phyloP scores from a whole-genome alignment of 345 rosid species.

The Populus nigra region DNA sequence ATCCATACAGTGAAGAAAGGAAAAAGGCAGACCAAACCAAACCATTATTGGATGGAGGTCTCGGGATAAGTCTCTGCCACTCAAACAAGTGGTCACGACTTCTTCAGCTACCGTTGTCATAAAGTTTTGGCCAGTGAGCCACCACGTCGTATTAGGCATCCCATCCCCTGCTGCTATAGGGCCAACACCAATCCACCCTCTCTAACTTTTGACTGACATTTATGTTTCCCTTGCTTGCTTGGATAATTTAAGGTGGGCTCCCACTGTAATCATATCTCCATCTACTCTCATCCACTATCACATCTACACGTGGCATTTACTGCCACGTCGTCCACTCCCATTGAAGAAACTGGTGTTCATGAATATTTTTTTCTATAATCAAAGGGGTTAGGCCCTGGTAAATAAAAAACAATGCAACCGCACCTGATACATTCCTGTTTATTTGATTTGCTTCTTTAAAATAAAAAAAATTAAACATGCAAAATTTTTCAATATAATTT shows the following conservation, averaged over 20 bases:
- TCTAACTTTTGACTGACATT: background rate
- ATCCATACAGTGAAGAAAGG: background rate
- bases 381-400: background rate
- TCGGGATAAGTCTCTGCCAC: conserved; percentile 12
- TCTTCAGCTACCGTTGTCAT: conserved; percentile 9
- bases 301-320: background rate
- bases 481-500: too few relatives aligned
- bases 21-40: too few relatives aligned
- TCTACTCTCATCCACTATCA: background rate
- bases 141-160: conserved; percentile 28
- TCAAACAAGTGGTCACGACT: conserved; percentile 34
- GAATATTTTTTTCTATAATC: too few relatives aligned
- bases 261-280: background rate
- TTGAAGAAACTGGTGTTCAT: background rate
- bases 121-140: conserved; percentile 21
- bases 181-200: background rate
- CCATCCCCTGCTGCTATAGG: background rate
- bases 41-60: background rate
- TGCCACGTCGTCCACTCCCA: background rate
- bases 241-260: background rate
- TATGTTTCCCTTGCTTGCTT: background rate
- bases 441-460: too few relatives aligned
- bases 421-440: too few relatives aligned
- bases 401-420: too few relatives aligned
- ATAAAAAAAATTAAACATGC: background rate